These are phyloP conservation scores for Streptanthus diversifolius DNA, from an alignment of 345 rosid species.

Conservation along the genomic window DNA sequence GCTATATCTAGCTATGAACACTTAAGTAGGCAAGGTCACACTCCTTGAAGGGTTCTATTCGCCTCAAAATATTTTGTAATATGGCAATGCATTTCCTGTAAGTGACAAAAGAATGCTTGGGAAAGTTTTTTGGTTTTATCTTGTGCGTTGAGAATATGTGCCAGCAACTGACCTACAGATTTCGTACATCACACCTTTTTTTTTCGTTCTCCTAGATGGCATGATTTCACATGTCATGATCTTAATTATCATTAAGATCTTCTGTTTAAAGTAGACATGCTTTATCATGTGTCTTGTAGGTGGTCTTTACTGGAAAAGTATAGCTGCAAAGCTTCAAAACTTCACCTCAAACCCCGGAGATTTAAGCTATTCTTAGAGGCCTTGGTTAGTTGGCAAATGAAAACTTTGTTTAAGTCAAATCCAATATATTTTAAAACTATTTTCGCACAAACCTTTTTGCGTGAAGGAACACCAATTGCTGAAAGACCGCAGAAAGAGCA, in stretches of 20 bases:
- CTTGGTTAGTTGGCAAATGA: slow-evolving; percentile 62
- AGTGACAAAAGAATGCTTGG: not conserved
- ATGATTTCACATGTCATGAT: not conserved
- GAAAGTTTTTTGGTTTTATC: slow-evolving; percentile 3
- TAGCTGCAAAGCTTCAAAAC: slow-evolving; percentile 98
- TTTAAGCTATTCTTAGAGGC: slow-evolving; percentile 92
- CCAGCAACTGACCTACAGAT: not conserved
- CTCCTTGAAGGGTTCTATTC: not conserved
- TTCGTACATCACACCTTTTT: not conserved
- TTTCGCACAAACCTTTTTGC: slow-evolving; percentile 28
- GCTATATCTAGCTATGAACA: slow-evolving; percentile 4
- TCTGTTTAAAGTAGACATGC: not conserved
- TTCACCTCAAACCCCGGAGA: slow-evolving; percentile 94
- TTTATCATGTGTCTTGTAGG: slow-evolving; percentile 48
- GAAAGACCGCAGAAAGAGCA: slow-evolving; percentile 88
- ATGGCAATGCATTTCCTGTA: not conserved
- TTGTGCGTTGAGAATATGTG: not conserved
- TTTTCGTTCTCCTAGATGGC: not conserved
- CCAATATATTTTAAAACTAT: too few relatives aligned
- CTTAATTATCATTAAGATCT: not conserved
- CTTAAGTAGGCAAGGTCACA: not conserved
- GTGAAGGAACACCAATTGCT: slow-evolving; percentile 92
- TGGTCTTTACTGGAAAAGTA: slow-evolving; percentile 98
- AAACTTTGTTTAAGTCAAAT: slow-evolving; percentile 15
- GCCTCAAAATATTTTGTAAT: not conserved